These are phyloP conservation scores for Phaeolepiota aurea DNA, from an alignment of 768 basidiomycete genomes.

Conservation along the genomic window DNA sequence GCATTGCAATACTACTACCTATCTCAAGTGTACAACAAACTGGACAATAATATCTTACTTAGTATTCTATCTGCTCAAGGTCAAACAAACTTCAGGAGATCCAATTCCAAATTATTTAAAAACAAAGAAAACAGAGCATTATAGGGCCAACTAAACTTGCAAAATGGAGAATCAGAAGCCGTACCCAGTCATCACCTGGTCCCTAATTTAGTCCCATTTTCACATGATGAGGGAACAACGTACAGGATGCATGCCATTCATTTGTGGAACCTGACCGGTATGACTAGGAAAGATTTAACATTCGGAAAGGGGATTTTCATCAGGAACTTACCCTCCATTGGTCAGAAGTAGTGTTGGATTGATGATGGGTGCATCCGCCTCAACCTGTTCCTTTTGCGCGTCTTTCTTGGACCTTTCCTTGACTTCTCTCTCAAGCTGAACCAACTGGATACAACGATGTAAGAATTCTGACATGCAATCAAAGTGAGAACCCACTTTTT, in stretches of 20 bases:
- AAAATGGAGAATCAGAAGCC: constrained; percentile 21
- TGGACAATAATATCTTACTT: background rate
- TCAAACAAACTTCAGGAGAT: background rate
- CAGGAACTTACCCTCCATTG: constrained; percentile 43
- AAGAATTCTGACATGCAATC: background rate
- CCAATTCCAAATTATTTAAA: no score
- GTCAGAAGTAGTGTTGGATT: constrained; percentile 72
- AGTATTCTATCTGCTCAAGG: background rate
- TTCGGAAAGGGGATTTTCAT: background rate
- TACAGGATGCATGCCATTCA: constrained; percentile 68
- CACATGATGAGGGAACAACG: no score
- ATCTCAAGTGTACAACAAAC: background rate
- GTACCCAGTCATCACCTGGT: constrained; percentile 65
- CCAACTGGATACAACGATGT: constrained; percentile 38
- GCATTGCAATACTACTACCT: background rate
- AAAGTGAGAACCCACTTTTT: constrained; percentile 40
- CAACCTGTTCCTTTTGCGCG: constrained; percentile 80
- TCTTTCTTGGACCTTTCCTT: constrained; percentile 84
- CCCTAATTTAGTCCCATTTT: no score
- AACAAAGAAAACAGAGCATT: constrained; percentile 13
- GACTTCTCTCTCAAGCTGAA: constrained; percentile 80
- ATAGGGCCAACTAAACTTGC: constrained; percentile 22
- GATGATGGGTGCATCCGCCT: constrained; percentile 81
- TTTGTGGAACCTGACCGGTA: constrained; percentile 56
- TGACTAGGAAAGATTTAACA: constrained; percentile 30